These are phyloP conservation scores for Lichtheimia corymbifera DNA, from an alignment of 371 early-diverging fungal species.

Conservation along the genomic window DNA sequence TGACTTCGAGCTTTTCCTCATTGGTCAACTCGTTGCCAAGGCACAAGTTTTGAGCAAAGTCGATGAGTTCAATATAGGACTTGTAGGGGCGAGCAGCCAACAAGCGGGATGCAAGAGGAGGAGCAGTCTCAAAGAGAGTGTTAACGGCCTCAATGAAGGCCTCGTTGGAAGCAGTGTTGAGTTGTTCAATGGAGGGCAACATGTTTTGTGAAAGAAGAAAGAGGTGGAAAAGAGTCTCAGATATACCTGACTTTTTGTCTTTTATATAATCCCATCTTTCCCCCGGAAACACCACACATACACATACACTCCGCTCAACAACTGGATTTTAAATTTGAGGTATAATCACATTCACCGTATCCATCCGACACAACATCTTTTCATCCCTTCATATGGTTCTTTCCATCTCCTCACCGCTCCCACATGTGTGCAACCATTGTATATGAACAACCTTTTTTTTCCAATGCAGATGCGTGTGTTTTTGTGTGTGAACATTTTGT, in stretches of 20 bases:
- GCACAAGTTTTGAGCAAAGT: conserved; percentile 53
- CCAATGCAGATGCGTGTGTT: not conserved
- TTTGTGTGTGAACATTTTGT: not conserved
- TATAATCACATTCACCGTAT: no score
- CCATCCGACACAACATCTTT: no score
- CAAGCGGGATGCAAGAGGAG: conserved; percentile 75
- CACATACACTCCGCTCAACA: not conserved
- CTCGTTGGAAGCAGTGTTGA: conserved; percentile 59
- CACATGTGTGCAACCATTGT: not conserved
- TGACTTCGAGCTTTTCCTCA: conserved; percentile 68
- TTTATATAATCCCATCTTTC: not conserved
- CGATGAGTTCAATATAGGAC: conserved; percentile 66
- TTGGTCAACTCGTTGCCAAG: conserved; percentile 52
- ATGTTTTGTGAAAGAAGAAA: conserved; percentile 22
- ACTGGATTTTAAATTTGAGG: not conserved
- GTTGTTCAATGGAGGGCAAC: conserved; percentile 69
- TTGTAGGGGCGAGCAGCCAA: conserved; percentile 68
- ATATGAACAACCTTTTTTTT: not conserved
- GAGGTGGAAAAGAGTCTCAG: conserved; percentile 2
- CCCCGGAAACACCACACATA: not conserved
- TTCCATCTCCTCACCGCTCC: not conserved
- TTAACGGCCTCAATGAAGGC: conserved; percentile 68
- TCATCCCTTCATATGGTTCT: not conserved
- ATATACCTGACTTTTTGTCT: not conserved
- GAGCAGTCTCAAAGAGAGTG: conserved; percentile 85